Conservation (phyloP, 2,329 filamentous ascomycete species). For the Xylariaceae sp. region DNA sequence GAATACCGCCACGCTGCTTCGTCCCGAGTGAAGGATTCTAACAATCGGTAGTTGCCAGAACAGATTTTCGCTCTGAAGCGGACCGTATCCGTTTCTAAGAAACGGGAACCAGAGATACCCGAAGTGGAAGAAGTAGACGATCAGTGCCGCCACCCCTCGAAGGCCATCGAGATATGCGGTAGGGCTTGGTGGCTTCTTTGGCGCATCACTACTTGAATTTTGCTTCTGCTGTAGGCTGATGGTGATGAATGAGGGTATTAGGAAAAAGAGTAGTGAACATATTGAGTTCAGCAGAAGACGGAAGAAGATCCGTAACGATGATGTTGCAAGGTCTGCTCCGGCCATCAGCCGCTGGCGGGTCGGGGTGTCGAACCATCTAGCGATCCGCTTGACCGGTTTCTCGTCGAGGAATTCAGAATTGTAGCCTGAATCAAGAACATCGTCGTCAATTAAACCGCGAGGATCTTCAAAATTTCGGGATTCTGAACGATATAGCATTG, state of each 20-base stretch:
- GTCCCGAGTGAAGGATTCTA: constrained; percentile 34
- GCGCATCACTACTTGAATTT: not conserved
- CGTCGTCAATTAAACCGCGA: not conserved
- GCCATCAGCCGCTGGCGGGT: not conserved
- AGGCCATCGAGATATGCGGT: constrained; percentile 7
- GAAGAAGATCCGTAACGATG: not conserved
- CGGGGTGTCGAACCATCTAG: not conserved
- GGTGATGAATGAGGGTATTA: constrained; percentile 3
- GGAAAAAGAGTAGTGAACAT: not conserved
- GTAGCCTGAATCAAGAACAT: not conserved
- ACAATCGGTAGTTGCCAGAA: constrained; percentile 36
- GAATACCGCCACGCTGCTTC: constrained; percentile 40
- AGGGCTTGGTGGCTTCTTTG: not conserved
- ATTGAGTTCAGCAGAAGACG: not conserved
- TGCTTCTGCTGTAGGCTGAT: not conserved
- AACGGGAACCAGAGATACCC: constrained; percentile 8
- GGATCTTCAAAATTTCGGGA: not conserved
- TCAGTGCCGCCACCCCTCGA: constrained; percentile 1
- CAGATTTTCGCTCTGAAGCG: not conserved
- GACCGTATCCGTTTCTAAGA: constrained; percentile 3
- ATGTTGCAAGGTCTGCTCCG: not conserved
- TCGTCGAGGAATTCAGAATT: not conserved
- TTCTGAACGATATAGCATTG: not conserved
- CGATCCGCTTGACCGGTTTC: not conserved
- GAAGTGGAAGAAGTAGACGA: constrained; percentile 11